Percentiles rank a stretch among this genome's conserved stretches.
phyloP scores from a whole-genome alignment of 1,284 basidiomycete species.

The Puccinia triticina region DNA sequence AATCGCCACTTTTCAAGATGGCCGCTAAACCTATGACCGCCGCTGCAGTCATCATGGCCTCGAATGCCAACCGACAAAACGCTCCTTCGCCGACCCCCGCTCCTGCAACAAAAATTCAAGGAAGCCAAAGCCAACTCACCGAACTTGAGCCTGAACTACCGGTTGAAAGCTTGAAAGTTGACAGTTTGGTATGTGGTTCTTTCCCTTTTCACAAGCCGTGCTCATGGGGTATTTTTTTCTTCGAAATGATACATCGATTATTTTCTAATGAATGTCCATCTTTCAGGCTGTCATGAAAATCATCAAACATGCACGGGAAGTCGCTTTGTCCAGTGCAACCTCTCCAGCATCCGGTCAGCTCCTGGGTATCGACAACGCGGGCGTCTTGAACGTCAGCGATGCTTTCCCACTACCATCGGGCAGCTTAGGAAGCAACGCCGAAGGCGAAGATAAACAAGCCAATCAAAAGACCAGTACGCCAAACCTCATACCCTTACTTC shows the following conservation, averaged over 20 bases:
- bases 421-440: slow-evolving; percentile 65
- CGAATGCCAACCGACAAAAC: slow-evolving; percentile 32
- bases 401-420: slow-evolving; percentile 77
- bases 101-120: slow-evolving; percentile 78
- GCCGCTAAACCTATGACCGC: slow-evolving; percentile 63
- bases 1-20: neutral
- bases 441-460: slow-evolving; percentile 75
- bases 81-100: slow-evolving; percentile 43
- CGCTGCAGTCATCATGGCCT: slow-evolving; percentile 63
- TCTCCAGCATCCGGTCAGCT: slow-evolving; percentile 78
- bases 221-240: neutral
- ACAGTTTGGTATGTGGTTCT: slow-evolving; percentile 72
- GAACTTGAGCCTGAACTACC: slow-evolving; percentile 86
- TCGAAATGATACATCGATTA: neutral
- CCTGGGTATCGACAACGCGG: slow-evolving; percentile 87
- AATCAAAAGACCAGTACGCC: slow-evolving; percentile 38
- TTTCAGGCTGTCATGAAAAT: slow-evolving; percentile 86
- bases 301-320: slow-evolving; percentile 69
- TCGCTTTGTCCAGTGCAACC: slow-evolving; percentile 67
- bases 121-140: slow-evolving; percentile 77
- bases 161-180: slow-evolving; percentile 75
- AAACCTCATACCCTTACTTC: slow-evolving; percentile 24
- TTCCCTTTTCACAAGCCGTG: neutral
- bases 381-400: slow-evolving; percentile 87
- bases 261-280: neutral